These are phyloP conservation scores for Penicillium sp. DNA, from an alignment of 2,329 filamentous ascomycete species.

Conservation along the genomic window DNA sequence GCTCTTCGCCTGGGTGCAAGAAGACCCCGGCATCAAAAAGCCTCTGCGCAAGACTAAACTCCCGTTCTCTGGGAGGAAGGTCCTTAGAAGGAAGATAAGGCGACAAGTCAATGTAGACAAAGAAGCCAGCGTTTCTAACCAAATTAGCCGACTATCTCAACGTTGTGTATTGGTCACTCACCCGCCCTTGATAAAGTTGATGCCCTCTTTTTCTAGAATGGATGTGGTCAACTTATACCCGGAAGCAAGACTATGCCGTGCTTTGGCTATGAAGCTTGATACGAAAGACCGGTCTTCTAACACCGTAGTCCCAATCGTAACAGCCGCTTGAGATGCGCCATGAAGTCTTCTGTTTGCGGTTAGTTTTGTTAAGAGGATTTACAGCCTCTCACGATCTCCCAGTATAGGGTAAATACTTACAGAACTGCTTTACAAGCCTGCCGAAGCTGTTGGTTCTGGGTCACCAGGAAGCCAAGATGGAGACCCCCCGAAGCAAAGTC, in stretches of 20 bases:
- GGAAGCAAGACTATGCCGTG: conserved; percentile 23
- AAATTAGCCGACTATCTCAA: neutral
- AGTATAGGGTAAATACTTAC: conserved; percentile 12
- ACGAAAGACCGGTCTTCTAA: conserved; percentile 40
- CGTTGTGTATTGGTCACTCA: conserved; percentile 9
- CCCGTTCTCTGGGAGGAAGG: conserved; percentile 32
- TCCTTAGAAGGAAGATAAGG: conserved; percentile 38
- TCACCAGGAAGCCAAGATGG: conserved; percentile 31
- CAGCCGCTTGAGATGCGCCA: conserved; percentile 25
- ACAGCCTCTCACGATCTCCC: no score
- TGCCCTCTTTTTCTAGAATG: conserved; percentile 38
- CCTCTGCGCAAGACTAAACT: conserved; percentile 48
- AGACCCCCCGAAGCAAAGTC: conserved; percentile 35
- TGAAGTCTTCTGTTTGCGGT: conserved; percentile 27
- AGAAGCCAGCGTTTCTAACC: conserved; percentile 48
- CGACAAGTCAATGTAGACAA: conserved; percentile 47
- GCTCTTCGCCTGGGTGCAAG: conserved; percentile 51
- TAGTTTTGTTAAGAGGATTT: neutral
- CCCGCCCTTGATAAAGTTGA: conserved; percentile 40
- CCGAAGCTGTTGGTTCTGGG: conserved; percentile 26
- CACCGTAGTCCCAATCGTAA: conserved; percentile 32
- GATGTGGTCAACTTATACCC: conserved; percentile 32
- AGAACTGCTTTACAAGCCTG: conserved; percentile 29
- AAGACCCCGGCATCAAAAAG: conserved; percentile 53
- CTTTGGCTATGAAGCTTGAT: conserved; percentile 28